Conservation (phyloP, 1,284 basidiomycete genomes). For the Sphaerobolus stellatus region DNA sequence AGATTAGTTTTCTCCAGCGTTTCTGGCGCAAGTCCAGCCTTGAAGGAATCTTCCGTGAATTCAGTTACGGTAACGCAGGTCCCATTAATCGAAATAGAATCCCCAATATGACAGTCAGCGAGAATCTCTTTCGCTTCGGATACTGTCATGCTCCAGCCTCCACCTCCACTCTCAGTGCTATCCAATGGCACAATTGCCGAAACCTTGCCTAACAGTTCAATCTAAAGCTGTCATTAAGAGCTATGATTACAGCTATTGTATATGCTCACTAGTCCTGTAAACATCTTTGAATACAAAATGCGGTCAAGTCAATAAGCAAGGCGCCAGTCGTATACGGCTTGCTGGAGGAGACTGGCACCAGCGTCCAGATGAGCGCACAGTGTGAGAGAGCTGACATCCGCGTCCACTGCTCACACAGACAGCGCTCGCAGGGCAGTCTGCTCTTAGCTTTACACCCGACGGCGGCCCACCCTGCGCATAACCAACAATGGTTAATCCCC, state of each 20-base stretch:
- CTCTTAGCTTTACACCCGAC: too few species aligned
- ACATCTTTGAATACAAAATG: too few species aligned
- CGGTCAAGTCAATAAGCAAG: too few species aligned
- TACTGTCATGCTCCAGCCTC: slow-evolving; percentile 85
- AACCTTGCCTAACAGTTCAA: slow-evolving; percentile 81
- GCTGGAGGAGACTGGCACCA: too few species aligned
- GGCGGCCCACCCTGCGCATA: too few species aligned
- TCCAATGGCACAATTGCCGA: slow-evolving; percentile 46
- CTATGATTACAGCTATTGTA: not conserved
- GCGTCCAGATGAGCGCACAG: too few species aligned
- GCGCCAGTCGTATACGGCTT: too few species aligned
- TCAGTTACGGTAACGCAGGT: slow-evolving; percentile 88
- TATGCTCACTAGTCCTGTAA: slow-evolving; percentile 20
- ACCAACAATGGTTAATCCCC: too few species aligned
- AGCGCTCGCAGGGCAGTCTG: too few species aligned
- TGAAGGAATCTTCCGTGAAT: slow-evolving; percentile 77
- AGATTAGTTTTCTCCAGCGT: slow-evolving; percentile 90
- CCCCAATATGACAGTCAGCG: slow-evolving; percentile 89
- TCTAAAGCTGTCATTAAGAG: slow-evolving; percentile 39
- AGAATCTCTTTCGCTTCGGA: slow-evolving; percentile 73
- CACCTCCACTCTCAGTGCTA: slow-evolving; percentile 54
- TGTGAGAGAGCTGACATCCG: too few species aligned
- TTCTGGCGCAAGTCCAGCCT: slow-evolving; percentile 94
- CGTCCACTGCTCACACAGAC: too few species aligned
- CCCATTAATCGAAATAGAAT: slow-evolving; percentile 89